Base-by-base conservation (phyloP, 306 rosid species). In the Gleditsia sinensis region DNA sequence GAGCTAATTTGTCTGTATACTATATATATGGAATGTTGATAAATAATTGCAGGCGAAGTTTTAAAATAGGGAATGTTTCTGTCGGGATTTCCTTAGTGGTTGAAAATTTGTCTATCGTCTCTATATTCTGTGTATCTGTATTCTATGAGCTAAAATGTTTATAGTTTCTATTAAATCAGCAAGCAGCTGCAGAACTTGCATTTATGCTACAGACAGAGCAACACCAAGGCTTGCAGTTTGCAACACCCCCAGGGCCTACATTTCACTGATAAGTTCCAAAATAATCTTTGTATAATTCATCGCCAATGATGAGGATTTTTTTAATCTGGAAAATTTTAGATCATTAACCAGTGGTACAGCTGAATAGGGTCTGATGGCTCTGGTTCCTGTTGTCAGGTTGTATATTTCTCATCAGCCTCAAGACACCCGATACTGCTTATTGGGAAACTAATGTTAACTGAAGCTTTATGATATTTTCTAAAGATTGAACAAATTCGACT, bases 161-260 rank as follows among this genome's bases (percentile, higher is more conserved):
- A n/a, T n/a, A n/a, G n/a, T 33, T 54, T 17, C 46, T 79, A 67
- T 73, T 65, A 65, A 36, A 42, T 53, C 88, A 87, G 86, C 83
- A 79, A 77, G 80, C 83, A 36, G 81, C 81, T 73, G 82, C 84
- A 51, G 84, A 75, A 75, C 79, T 81, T 64, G 86, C 83, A 58
- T 81, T 78, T 81, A 81, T 86, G 84, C 79, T 83, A 43, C 87
- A 75, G 72, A 78, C 86, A 30, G 86, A 78, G 55, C 77, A 78
- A 42, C 86, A 7, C 37, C 72, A 78, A 45, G 84, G 82, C 24
- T 61, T 81, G 70, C 85, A 64, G 63, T 81, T 83, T 77, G 63
- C 83, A 40, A 50, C 81, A 75, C 77, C 87, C 51, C 57, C 89
- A 46, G 81, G 85, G 19, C 77, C 83, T 74, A 67, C 83, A 66